Conservation (phyloP, 2,329 filamentous ascomycete species). For the Aspergillus spinulosporus region DNA sequence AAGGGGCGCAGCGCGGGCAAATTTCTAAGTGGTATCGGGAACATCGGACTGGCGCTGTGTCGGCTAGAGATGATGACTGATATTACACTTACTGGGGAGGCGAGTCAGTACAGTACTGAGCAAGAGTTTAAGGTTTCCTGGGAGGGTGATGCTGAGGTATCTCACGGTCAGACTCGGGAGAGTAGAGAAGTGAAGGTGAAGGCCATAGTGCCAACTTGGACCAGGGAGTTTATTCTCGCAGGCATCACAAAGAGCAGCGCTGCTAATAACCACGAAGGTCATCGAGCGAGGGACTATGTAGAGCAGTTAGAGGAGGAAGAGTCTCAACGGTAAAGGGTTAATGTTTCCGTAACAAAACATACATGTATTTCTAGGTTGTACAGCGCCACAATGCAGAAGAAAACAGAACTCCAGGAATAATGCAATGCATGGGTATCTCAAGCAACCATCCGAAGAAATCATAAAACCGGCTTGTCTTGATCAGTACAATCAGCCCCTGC, state of each 20-base stretch:
- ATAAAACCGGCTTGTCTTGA: not conserved
- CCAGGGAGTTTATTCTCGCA: constrained; percentile 46
- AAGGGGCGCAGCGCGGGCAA: constrained; percentile 73
- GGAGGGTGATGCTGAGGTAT: constrained; percentile 45
- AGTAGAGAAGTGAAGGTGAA: constrained; percentile 60
- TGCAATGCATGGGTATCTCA: constrained; percentile 19
- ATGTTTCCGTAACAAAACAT: constrained; percentile 23
- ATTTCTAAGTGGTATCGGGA: constrained; percentile 75
- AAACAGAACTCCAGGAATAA: not conserved
- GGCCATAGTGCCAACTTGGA: constrained; percentile 83
- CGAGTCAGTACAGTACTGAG: constrained; percentile 58
- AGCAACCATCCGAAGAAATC: not conserved
- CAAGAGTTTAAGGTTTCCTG: constrained; percentile 64
- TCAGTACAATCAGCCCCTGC: constrained; percentile 8
- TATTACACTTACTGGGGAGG: constrained; percentile 67
- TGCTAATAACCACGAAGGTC: constrained; percentile 28
- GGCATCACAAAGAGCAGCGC: constrained; percentile 41
- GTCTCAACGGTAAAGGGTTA: constrained; percentile 26
- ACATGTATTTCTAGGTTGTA: constrained; percentile 19
- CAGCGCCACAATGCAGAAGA: constrained; percentile 1
- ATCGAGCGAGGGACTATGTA: constrained; percentile 38
- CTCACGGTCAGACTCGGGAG: constrained; percentile 23
- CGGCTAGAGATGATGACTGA: constrained; percentile 90
- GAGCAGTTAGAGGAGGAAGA: constrained; percentile 41
- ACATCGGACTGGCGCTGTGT: constrained; percentile 83